Percentiles rank a stretch among this genome's conserved stretches.
These are phyloP conservation scores for Vicia villosa DNA, from an alignment of 306 rosid genomes.

Conservation along the genomic window DNA sequence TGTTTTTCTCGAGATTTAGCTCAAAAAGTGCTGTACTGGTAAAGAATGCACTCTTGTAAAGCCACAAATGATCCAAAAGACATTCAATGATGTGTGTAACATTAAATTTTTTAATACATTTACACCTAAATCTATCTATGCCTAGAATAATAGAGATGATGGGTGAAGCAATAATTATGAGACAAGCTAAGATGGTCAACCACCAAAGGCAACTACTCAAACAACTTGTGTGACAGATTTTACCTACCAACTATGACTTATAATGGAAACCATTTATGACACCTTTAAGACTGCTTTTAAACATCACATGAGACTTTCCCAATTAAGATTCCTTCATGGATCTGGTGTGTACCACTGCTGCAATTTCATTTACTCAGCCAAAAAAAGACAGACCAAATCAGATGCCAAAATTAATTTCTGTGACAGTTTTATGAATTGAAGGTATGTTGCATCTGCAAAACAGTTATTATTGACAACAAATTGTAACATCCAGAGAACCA, in stretches of 20 bases:
- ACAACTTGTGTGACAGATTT: constrained; percentile 25
- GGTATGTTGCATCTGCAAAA: constrained; percentile 8
- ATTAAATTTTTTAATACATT: not conserved
- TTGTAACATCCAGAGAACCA: not conserved
- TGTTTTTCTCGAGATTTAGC: not conserved
- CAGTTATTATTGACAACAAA: constrained; percentile 23
- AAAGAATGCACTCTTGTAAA: not conserved
- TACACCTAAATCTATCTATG: not conserved
- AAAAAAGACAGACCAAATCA: constrained; percentile 24
- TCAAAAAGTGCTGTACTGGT: not conserved
- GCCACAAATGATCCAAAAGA: not conserved
- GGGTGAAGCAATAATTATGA: not conserved
- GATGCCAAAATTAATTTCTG: constrained; percentile 21
- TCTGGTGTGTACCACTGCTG: not conserved
- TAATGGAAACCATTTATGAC: constrained; percentile 36
- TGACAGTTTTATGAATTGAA: constrained; percentile 7
- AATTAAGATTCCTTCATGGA: constrained; percentile 15
- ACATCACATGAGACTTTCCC: constrained; percentile 27
- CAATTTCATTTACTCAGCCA: constrained; percentile 28
- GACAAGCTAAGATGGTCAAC: constrained; percentile 27
- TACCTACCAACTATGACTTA: constrained; percentile 26
- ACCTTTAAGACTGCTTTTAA: constrained; percentile 12
- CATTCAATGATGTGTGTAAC: not conserved
- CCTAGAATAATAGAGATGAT: not conserved
- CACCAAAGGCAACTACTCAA: constrained; percentile 21